A percentile compares a stretch with the other conserved stretches of the same genome.
phyloP scores from a whole-genome alignment of 352 stramenopile genomes.

The Phytophthora litchii region DNA sequence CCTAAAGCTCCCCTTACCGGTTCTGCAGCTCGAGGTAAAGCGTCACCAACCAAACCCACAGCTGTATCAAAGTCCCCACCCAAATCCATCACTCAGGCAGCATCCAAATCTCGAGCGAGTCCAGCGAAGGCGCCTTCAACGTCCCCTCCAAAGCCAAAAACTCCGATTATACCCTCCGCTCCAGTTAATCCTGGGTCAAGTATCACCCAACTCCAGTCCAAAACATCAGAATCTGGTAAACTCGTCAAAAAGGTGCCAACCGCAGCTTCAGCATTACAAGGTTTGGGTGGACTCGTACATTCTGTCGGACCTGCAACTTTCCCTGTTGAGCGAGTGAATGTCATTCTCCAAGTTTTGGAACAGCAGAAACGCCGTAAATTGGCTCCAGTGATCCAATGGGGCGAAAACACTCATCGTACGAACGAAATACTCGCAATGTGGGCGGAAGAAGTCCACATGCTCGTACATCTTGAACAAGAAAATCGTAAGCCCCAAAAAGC shows the following conservation, averaged over 20 bases:
- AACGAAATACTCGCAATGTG: slow-evolving; percentile 73
- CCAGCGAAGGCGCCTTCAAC: slow-evolving; percentile 10
- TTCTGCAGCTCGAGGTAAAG: slow-evolving; percentile 13
- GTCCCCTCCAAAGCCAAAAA: slow-evolving; percentile 16
- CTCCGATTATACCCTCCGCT: neutral
- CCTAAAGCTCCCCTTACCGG: slow-evolving; percentile 8
- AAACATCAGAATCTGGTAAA: slow-evolving; percentile 4
- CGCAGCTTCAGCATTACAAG: slow-evolving; percentile 35
- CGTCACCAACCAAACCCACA: slow-evolving; percentile 13
- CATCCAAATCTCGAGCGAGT: slow-evolving; percentile 20
- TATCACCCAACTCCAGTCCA: slow-evolving; percentile 8
- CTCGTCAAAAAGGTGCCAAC: slow-evolving; percentile 22
- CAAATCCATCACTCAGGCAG: slow-evolving; percentile 16
- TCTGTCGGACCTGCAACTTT: slow-evolving; percentile 43
- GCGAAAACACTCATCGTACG: slow-evolving; percentile 47
- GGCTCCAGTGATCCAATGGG: slow-evolving; percentile 53
- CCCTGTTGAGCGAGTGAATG: slow-evolving; percentile 48
- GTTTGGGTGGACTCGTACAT: slow-evolving; percentile 45
- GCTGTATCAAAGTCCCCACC: slow-evolving; percentile 17
- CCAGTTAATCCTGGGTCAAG: slow-evolving; percentile 7
- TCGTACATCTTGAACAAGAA: slow-evolving; percentile 60
- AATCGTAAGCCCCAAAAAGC: slow-evolving; percentile 62
- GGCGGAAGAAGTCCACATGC: slow-evolving; percentile 61
- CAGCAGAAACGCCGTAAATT: slow-evolving; percentile 39
- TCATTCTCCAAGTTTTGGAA: slow-evolving; percentile 48